A percentile compares a stretch with the other conserved stretches of the same genome.
Conservation (phyloP, 1,284 basidiomycete genomes). For the Kwoniella shivajii region DNA sequence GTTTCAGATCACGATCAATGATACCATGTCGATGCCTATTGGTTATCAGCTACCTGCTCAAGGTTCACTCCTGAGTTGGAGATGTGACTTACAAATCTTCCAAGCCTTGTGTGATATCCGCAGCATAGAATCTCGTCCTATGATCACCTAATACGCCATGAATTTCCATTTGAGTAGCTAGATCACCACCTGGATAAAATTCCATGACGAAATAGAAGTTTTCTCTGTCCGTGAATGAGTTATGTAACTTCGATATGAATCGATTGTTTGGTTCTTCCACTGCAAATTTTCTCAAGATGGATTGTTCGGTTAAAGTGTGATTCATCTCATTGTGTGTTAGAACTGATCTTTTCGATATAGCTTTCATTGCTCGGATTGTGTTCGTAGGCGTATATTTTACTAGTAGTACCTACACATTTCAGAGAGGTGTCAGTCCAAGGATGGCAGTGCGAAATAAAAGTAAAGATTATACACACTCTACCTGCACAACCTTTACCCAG, state of each 20-base stretch:
- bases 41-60: not conserved
- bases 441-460: not conserved
- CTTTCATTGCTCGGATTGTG: constrained; percentile 87
- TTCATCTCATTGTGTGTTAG: constrained; percentile 91
- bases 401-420: constrained; percentile 64
- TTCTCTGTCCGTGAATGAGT: constrained; percentile 94
- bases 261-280: constrained; percentile 71
- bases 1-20: constrained; percentile 56
- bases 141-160: constrained; percentile 91
- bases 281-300: constrained; percentile 83
- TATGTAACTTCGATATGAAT: constrained; percentile 91
- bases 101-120: constrained; percentile 92
- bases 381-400: constrained; percentile 73
- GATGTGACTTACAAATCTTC: constrained; percentile 66
- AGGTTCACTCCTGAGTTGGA: not conserved
- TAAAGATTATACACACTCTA: constrained; percentile 59
- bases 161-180: constrained; percentile 91
- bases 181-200: constrained; percentile 93
- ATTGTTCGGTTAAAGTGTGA: constrained; percentile 93
- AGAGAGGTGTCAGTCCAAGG: not conserved
- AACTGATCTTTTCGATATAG: constrained; percentile 94
- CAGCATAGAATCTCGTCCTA: constrained; percentile 91
- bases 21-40: constrained; percentile 55
- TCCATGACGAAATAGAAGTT: constrained; percentile 75
- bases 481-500: constrained; percentile 95